Conservation (phyloP, 2,329 filamentous ascomycete genomes). For the Paracoccidioides lutzii region DNA sequence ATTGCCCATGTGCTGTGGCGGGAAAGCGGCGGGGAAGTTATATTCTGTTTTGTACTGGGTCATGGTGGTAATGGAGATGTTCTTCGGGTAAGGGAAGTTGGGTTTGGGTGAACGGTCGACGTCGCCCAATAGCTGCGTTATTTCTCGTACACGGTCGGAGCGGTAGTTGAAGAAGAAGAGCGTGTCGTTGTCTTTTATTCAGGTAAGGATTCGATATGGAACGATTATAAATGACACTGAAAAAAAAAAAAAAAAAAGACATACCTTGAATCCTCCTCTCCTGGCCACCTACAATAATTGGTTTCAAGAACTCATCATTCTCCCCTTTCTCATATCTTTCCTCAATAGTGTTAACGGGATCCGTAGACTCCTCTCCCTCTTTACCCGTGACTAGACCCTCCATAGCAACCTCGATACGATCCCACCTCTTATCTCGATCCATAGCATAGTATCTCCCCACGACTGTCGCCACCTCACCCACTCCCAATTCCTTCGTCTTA, state of each 20-base stretch:
- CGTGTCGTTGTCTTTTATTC: conserved; percentile 61
- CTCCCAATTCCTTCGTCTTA: conserved; percentile 67
- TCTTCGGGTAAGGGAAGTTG: conserved; percentile 87
- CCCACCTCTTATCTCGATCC: conserved; percentile 99
- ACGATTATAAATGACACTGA: background rate
- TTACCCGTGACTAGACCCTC: conserved; percentile 77
- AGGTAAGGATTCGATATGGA: conserved; percentile 11
- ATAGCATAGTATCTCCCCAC: conserved; percentile 97
- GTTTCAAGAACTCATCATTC: conserved; percentile 96
- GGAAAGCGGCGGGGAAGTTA: conserved; percentile 82
- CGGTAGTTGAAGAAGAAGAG: conserved; percentile 99
- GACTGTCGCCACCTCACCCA: conserved; percentile 79
- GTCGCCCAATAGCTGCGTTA: conserved; percentile 85
- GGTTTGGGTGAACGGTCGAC: conserved; percentile 82
- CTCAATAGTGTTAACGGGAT: conserved; percentile 76
- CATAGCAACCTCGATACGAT: conserved; percentile 77
- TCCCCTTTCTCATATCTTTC: conserved; percentile 77
- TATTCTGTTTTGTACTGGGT: conserved; percentile 96
- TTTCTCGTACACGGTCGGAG: conserved; percentile 90
- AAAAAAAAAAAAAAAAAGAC: conserved; percentile 10
- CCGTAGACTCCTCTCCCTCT: conserved; percentile 62
- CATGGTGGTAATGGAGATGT: conserved; percentile 84
- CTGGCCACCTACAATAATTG: conserved; percentile 84
- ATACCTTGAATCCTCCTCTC: conserved; percentile 73
- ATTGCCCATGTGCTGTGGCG: conserved; percentile 91